Evolutionary conservation across 2,329 filamentous ascomycete species (phyloP).

Genomic region (Amylocarpus encephaloides): DNA sequence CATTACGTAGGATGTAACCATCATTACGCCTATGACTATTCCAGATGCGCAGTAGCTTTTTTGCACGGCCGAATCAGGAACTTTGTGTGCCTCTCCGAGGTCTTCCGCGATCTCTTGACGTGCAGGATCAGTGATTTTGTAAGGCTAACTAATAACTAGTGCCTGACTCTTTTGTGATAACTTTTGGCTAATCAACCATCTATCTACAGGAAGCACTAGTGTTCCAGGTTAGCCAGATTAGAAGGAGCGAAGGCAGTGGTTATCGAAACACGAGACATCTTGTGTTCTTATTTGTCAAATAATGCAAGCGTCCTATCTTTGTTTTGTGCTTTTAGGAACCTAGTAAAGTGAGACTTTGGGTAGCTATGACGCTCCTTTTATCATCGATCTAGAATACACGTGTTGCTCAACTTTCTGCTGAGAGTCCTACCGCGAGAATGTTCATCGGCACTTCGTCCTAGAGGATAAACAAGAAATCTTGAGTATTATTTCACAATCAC

Average conservation of each 20-base stretch:
- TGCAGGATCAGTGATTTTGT: neutral
- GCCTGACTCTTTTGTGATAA: neutral
- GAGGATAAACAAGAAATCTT: neutral
- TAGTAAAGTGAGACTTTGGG: neutral
- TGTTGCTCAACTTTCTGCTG: neutral
- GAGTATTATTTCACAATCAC: neutral
- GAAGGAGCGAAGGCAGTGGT: neutral
- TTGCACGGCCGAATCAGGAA: neutral
- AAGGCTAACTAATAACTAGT: neutral
- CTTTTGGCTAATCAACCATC: neutral
- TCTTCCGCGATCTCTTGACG: neutral
- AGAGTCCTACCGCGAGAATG: neutral
- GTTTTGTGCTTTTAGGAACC: neutral
- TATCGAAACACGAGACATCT: neutral
- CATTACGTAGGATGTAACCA: too few relatives aligned
- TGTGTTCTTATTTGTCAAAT: neutral
- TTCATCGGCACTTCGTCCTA: neutral
- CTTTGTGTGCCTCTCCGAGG: neutral
- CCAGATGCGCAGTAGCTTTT: neutral
- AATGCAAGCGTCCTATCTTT: neutral
- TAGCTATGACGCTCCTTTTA: neutral
- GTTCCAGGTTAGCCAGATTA: neutral
- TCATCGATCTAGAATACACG: neutral
- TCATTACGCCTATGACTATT: neutral
- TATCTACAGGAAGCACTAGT: neutral